These are phyloP conservation scores for Eragrostis nindensis DNA, from an alignment of 176 grass and related monocot genomes.

Conservation along the genomic window DNA sequence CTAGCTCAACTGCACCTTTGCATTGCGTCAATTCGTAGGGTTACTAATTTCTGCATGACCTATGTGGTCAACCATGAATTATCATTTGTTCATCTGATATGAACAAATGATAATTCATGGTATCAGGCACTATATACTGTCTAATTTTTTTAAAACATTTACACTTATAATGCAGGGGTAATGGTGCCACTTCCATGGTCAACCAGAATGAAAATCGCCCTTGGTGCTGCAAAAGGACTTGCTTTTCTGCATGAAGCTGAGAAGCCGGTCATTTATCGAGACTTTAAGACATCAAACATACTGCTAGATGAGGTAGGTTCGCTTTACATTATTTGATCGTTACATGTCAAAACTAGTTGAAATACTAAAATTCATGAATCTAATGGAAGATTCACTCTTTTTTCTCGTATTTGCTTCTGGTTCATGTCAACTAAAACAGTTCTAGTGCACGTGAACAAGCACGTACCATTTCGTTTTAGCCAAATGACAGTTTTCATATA, in stretches of 20 bases:
- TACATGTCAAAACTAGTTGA: background rate
- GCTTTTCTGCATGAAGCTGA: slow-evolving; percentile 76
- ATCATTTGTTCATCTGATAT: background rate
- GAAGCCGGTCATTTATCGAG: slow-evolving; percentile 83
- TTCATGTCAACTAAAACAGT: background rate
- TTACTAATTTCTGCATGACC: background rate
- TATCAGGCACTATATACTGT: background rate
- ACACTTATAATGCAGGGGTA: slow-evolving; percentile 45
- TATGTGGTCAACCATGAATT: slow-evolving; percentile 7
- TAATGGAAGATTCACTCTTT: background rate
- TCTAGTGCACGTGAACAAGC: background rate
- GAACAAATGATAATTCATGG: no score
- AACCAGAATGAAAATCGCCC: slow-evolving; percentile 74
- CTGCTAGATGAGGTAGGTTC: slow-evolving; percentile 62
- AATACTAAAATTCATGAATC: background rate
- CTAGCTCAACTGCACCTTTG: background rate
- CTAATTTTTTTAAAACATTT: background rate
- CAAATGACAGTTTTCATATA: background rate
- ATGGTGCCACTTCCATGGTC: slow-evolving; percentile 65
- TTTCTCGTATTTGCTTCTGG: background rate
- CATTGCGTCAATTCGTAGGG: background rate
- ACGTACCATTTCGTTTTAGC: background rate
- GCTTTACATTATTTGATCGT: background rate
- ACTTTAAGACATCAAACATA: slow-evolving; percentile 88
- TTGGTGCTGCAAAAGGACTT: slow-evolving; percentile 75